Evolutionary conservation across 1,284 basidiomycete genomes (phyloP).

Genomic region (Ustilago esculenta): DNA sequence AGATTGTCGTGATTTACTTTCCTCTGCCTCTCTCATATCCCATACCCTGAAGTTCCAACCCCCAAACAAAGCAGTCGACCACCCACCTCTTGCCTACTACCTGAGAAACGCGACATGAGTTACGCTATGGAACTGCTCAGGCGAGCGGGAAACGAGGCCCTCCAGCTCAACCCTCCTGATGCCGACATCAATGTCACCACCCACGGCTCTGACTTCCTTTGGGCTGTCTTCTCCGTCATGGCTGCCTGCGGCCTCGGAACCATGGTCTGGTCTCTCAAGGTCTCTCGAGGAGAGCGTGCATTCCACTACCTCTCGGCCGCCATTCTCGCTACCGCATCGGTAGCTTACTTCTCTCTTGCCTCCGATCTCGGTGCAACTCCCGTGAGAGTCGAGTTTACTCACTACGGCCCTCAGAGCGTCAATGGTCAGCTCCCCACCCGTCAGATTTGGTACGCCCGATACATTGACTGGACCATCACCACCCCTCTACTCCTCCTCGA

Average conservation of each 20-base stretch:
- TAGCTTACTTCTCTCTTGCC: constrained; percentile 73
- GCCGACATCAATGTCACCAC: constrained; percentile 57
- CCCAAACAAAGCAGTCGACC: no score
- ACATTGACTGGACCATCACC: constrained; percentile 69
- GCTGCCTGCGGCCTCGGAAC: constrained; percentile 55
- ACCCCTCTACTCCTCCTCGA: constrained; percentile 73
- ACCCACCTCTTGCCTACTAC: no score
- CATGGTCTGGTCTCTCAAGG: constrained; percentile 51
- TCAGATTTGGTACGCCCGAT: constrained; percentile 71
- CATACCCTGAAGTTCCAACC: no score
- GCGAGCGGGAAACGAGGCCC: constrained; percentile 52
- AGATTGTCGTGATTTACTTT: neutral
- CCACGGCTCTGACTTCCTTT: constrained; percentile 70
- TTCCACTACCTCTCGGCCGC: constrained; percentile 70
- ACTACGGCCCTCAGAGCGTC: constrained; percentile 49
- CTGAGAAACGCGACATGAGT: no score
- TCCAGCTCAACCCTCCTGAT: constrained; percentile 45
- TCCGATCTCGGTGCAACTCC: constrained; percentile 73
- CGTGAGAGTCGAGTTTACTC: constrained; percentile 70
- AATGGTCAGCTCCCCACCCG: constrained; percentile 67
- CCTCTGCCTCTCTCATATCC: neutral
- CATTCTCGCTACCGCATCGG: constrained; percentile 64
- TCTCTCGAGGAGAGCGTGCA: constrained; percentile 69
- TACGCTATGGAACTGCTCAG: constrained; percentile 20
- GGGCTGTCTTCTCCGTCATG: constrained; percentile 67